A percentile compares a stretch with the other conserved stretches of the same genome.
Conservation (phyloP, 768 basidiomycete genomes). For the Tephrocybe sp. region DNA sequence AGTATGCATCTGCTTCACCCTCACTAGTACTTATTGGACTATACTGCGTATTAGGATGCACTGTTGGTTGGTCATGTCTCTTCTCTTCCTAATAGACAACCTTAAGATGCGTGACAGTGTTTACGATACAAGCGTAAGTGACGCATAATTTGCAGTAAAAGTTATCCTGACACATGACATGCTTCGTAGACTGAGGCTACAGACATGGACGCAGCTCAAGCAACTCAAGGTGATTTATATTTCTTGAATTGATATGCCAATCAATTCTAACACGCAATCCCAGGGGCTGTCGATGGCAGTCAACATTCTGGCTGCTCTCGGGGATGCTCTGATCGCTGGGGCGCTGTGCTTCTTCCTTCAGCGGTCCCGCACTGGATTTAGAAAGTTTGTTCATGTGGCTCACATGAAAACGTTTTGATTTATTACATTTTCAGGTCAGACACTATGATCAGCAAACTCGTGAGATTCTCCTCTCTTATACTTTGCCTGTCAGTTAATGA, state of each 20-base stretch:
- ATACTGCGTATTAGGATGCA: conserved; percentile 29
- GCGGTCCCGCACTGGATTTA: conserved; percentile 51
- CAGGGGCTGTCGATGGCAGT: conserved; percentile 56
- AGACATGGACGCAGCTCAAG: conserved; percentile 41
- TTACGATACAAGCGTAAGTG: conserved; percentile 45
- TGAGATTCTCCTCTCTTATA: conserved; percentile 3
- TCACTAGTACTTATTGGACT: background rate
- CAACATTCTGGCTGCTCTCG: conserved; percentile 47
- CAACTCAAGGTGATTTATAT: conserved; percentile 37
- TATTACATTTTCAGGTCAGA: conserved; percentile 30
- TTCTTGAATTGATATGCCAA: conserved; percentile 3
- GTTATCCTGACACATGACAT: conserved; percentile 2
- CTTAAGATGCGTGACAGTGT: conserved; percentile 27
- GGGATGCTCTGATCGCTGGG: conserved; percentile 49
- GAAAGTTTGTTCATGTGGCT: conserved; percentile 30
- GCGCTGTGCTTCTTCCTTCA: conserved; percentile 48
- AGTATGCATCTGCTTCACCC: conserved; percentile 8
- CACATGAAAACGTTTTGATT: conserved; percentile 10
- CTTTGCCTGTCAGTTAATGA: background rate
- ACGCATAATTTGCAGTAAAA: background rate
- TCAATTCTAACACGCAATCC: background rate
- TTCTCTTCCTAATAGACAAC: conserved; percentile 1
- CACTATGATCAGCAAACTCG: conserved; percentile 41
- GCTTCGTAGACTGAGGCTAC: conserved; percentile 35
- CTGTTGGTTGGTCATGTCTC: conserved; percentile 33